Evolutionary conservation across 2,329 filamentous ascomycete species (phyloP), one percentile per base, ranked within the genome.

Genomic region (Alternaria hordeiaustralica): DNA sequence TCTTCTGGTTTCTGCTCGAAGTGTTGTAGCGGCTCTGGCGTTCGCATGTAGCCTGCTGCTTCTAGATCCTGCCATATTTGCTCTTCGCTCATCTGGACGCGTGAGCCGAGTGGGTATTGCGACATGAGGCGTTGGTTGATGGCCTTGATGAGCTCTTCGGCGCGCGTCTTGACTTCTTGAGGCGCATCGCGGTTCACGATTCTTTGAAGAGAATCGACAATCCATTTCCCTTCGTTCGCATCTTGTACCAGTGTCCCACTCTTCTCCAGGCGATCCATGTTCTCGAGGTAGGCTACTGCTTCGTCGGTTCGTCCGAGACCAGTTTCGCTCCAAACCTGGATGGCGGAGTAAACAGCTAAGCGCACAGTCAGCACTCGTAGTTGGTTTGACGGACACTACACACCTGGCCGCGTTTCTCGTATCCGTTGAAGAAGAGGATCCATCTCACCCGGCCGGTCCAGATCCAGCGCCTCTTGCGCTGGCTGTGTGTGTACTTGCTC

Each of bases 81-180:
- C 50, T 75, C 69, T 53, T 74, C 64, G 13, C 55, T 71, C 60
- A 71, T 68, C 15, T 69, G 70, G 10, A 71, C 63, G 13, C 46
- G 64, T 7, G 70, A 57, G 20, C 65, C 61, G 6, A 79, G 64
- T 5, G 78, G 77, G 47, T 78, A 78, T 41, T 75, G 71, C 5
- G 76, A 78, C 78, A 80, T 80, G 18, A 79, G 67, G 18, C 78
- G 66, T 54, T 78, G 68, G 57, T 79, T 79, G 70, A 78, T 75
- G 2, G 71, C 64, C 9, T 58, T 71, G 36, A 79, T 73, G n/a
- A 79, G 65, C 1, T 30, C 60, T 36, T 75, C 75, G 13, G 71
- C 72, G 5, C 71, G 71, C 3, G 63, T 65, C 62, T 71, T 72
- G 15, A 76, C 67, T 58, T 75, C 68, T 45, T 70, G 65, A 6